A percentile compares a stretch with the other conserved stretches of the same genome.
These are phyloP conservation scores for Anisodus tanguticus DNA, from an alignment of 257 asterid genomes.

Conservation along the genomic window DNA sequence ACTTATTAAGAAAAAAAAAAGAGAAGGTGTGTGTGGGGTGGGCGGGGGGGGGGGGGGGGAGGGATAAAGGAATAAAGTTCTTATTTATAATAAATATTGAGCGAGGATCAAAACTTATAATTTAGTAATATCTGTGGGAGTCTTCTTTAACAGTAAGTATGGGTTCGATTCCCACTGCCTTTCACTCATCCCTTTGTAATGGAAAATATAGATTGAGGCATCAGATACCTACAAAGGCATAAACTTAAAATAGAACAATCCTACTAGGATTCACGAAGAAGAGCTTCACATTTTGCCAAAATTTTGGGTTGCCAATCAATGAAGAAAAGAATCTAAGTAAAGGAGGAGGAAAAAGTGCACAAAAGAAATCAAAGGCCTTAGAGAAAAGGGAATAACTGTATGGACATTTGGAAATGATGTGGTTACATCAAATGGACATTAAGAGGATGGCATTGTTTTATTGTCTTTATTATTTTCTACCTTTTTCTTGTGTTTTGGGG, in stretches of 20 bases:
- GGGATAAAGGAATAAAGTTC: too few species aligned
- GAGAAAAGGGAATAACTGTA: slow-evolving; percentile 27
- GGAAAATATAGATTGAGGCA: neutral
- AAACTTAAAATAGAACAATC: slow-evolving; percentile 15
- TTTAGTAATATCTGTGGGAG: too few species aligned
- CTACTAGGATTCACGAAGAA: slow-evolving; percentile 21
- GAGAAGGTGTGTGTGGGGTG: too few species aligned
- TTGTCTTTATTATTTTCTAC: too few species aligned
- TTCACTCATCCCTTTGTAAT: slow-evolving; percentile 6
- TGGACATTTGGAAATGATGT: slow-evolving; percentile 31
- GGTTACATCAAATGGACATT: slow-evolving; percentile 23
- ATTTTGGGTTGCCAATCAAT: slow-evolving; percentile 11
- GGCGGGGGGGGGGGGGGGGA: too few species aligned
- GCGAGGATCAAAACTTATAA: too few species aligned
- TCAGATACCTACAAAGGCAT: slow-evolving; percentile 33
- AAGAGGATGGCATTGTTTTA: too few species aligned
- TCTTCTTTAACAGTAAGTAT: too few species aligned
- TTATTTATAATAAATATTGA: too few species aligned
- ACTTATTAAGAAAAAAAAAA: too few species aligned
- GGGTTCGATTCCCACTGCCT: neutral
- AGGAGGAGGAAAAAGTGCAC: neutral
- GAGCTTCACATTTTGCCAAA: slow-evolving; percentile 30
- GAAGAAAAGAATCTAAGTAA: slow-evolving; percentile 29
- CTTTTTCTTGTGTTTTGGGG: too few species aligned
- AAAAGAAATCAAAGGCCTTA: neutral